Evolutionary conservation across 116 monocot species (phyloP).

Genomic region (Thalassia testudinum): DNA sequence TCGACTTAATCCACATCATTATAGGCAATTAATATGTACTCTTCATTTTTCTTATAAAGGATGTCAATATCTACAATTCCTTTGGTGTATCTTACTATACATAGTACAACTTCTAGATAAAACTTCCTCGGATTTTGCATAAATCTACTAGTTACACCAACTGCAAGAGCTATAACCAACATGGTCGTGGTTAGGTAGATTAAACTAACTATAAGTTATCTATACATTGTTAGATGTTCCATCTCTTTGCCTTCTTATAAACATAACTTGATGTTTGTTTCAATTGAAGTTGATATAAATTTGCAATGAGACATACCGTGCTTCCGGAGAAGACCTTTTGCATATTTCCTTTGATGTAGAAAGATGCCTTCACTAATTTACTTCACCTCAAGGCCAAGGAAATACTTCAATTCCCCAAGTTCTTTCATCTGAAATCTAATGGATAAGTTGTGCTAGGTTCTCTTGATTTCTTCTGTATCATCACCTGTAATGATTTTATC

Average conservation of each 20-base stretch:
- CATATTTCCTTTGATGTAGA: conserved; percentile 1
- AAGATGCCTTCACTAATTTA: background rate
- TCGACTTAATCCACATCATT: background rate
- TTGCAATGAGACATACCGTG: background rate
- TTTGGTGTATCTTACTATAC: background rate
- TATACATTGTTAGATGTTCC: background rate
- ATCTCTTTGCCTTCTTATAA: background rate
- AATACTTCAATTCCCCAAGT: background rate
- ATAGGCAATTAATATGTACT: background rate
- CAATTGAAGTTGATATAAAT: background rate
- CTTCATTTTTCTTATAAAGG: background rate
- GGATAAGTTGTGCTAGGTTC: background rate
- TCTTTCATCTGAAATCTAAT: background rate
- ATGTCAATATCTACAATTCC: background rate
- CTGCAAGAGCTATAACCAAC: background rate
- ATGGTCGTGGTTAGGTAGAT: conserved; percentile 1
- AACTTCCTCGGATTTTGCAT: background rate
- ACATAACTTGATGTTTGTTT: background rate
- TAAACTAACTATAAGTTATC: background rate
- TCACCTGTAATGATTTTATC: conserved; percentile 5
- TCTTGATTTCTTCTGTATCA: background rate
- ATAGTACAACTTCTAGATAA: background rate
- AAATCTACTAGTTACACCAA: conserved; percentile 1
- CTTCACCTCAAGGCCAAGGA: conserved; percentile 3
- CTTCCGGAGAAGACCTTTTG: background rate